Evolutionary conservation across 495 filamentous ascomycete species (phyloP).

Genomic region (Penicillium verhagenii): DNA sequence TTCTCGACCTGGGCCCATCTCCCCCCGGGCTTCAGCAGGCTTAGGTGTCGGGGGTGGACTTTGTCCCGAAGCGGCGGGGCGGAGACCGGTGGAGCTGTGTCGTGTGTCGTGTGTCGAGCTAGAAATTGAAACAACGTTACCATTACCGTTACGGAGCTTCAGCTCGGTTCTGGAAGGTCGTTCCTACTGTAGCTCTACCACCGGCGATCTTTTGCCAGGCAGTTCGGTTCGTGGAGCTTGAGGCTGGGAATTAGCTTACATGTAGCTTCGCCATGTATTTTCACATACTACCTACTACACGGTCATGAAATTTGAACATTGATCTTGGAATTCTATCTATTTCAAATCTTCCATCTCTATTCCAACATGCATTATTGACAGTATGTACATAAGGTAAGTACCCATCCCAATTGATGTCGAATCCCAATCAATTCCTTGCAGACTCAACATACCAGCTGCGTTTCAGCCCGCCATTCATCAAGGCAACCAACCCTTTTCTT

Average conservation of each 20-base stretch:
- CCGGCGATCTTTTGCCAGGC: background rate
- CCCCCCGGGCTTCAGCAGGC: too few species aligned
- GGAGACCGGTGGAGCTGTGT: slow-evolving; percentile 11
- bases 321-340: too few species aligned
- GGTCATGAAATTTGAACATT: too few species aligned
- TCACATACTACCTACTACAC: too few species aligned
- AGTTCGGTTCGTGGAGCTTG: background rate
- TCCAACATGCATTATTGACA: too few species aligned
- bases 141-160: background rate
- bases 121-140: background rate
- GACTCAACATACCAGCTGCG: slow-evolving; percentile 18
- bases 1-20: background rate
- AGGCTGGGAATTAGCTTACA: too few species aligned
- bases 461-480: background rate
- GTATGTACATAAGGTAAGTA: background rate
- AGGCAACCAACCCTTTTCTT: slow-evolving; percentile 8
- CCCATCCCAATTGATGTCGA: background rate
- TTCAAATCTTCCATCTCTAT: too few species aligned
- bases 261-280: too few species aligned
- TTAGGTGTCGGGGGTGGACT: background rate
- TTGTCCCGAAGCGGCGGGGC: slow-evolving; percentile 13
- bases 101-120: slow-evolving; percentile 3
- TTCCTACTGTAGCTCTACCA: background rate
- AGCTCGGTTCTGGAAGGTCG: background rate
- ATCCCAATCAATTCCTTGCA: background rate